These are phyloP conservation scores for Gremmenia infestans DNA, from an alignment of 2,329 filamentous ascomycete species.

Conservation along the genomic window DNA sequence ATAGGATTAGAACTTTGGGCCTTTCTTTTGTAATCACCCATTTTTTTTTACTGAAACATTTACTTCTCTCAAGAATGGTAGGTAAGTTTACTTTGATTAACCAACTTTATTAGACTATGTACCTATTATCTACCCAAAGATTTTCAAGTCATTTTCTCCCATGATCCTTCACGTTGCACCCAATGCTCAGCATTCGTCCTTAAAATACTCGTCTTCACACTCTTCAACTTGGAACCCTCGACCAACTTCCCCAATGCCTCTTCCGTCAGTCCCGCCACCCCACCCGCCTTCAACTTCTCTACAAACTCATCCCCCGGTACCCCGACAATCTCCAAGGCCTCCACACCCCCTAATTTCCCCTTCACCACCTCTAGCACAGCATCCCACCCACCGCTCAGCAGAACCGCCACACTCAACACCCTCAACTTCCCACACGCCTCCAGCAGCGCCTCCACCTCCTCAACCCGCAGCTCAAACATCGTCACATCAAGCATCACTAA, in stretches of 20 bases:
- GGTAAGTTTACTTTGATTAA: no score
- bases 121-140: no score
- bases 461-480: constrained; percentile 35
- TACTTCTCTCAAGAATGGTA: no score
- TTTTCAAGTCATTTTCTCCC: no score
- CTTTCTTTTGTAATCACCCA: no score
- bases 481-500: constrained; percentile 33
- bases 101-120: no score
- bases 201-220: constrained; percentile 22
- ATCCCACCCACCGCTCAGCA: constrained; percentile 29
- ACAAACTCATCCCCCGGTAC: constrained; percentile 18
- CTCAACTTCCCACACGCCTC: constrained; percentile 34
- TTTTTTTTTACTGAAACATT: no score
- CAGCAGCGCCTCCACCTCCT: constrained; percentile 33
- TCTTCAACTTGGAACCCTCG: constrained; percentile 14
- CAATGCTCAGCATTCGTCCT: constrained; percentile 20
- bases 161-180: not conserved
- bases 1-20: no score
- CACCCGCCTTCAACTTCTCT: constrained; percentile 18
- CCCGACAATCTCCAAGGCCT: constrained; percentile 24
- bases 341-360: constrained; percentile 11
- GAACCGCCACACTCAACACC: constrained; percentile 35
- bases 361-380: constrained; percentile 14
- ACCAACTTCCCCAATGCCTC: constrained; percentile 7
- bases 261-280: constrained; percentile 6